Percentiles rank a stretch among this genome's conserved stretches.
phyloP scores from a whole-genome alignment of 352 stramenopile species.

The Aphanomyces invadans region DNA sequence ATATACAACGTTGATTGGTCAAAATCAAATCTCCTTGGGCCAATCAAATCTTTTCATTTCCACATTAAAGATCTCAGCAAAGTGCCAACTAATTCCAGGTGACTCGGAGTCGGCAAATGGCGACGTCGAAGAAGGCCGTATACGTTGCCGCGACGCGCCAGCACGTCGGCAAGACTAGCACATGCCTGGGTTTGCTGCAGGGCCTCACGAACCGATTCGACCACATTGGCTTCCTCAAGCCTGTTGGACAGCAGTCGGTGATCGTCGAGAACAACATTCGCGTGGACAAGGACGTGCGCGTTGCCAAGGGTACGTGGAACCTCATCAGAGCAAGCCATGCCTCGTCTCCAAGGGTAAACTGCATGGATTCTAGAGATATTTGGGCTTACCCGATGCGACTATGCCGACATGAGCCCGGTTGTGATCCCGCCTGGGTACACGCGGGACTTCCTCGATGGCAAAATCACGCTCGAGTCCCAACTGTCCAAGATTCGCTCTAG shows the following conservation, averaged over 20 bases:
- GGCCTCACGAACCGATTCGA: conserved; percentile 89
- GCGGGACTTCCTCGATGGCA: conserved; percentile 91
- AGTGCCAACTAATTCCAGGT: not conserved
- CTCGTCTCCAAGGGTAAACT: not conserved
- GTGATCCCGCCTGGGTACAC: conserved; percentile 95
- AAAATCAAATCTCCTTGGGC: not conserved
- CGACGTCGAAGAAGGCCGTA: conserved; percentile 40
- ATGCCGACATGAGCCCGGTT: conserved; percentile 93
- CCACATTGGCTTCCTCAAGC: conserved; percentile 90
- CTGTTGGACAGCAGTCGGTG: conserved; percentile 90
- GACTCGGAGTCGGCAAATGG: not conserved
- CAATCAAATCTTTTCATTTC: not conserved
- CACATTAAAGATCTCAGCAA: conserved; percentile 3
- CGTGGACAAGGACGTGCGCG: conserved; percentile 87
- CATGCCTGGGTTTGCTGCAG: conserved; percentile 89
- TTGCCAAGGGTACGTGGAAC: conserved; percentile 69
- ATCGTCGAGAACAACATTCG: conserved; percentile 58
- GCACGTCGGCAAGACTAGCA: conserved; percentile 89
- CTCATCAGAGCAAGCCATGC: not conserved
- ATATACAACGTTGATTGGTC: no score
- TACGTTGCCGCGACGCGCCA: conserved; percentile 84
- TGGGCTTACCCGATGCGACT: conserved; percentile 85
- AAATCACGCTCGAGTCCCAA: conserved; percentile 78
- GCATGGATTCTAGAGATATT: conserved; percentile 82
- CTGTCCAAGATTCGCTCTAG: conserved; percentile 56